Conservation (phyloP, 352 stramenopile genomes). For the Phytophthora sojae region DNA sequence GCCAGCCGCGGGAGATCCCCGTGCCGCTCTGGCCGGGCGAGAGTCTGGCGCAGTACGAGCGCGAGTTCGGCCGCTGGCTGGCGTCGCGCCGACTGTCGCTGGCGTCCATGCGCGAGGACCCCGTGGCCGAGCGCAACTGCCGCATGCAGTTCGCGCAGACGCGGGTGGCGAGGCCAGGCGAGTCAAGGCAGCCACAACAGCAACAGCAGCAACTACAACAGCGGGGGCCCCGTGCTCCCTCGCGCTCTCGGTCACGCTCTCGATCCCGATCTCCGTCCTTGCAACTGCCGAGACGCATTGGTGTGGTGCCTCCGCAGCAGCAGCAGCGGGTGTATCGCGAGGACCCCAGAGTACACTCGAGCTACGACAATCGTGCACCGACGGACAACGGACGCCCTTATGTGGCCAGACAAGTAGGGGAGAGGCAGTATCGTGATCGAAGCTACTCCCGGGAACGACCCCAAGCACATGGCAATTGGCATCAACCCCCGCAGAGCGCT, state of each 20-base stretch:
- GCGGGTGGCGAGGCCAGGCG: conserved; percentile 14
- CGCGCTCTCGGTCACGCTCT: conserved; percentile 18
- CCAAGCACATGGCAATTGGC: conserved; percentile 9
- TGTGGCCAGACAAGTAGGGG: conserved; percentile 3
- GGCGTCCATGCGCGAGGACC: conserved; percentile 8
- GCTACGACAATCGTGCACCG: neutral
- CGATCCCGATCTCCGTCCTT: conserved; percentile 19
- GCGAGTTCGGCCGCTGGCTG: conserved; percentile 36
- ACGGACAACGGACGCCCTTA: conserved; percentile 9
- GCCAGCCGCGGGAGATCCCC: conserved; percentile 23
- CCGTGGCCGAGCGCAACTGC: conserved; percentile 20
- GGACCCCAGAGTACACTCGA: conserved; percentile 4
- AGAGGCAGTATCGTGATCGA: conserved; percentile 8
- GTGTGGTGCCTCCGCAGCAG: neutral
- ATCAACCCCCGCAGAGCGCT: neutral
- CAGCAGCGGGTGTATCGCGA: neutral
- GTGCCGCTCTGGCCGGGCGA: conserved; percentile 46
- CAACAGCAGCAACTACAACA: neutral
- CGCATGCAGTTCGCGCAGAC: conserved; percentile 33
- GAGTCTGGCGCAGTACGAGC: conserved; percentile 38
- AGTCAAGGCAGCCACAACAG: neutral
- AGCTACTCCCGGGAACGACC: conserved; percentile 20
- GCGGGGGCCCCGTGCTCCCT: conserved; percentile 4
- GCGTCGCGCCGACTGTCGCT: conserved; percentile 14
- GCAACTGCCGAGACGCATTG: neutral